phyloP scores from a whole-genome alignment of 2,329 filamentous ascomycete genomes.

The Cordyceps pruinosa region DNA sequence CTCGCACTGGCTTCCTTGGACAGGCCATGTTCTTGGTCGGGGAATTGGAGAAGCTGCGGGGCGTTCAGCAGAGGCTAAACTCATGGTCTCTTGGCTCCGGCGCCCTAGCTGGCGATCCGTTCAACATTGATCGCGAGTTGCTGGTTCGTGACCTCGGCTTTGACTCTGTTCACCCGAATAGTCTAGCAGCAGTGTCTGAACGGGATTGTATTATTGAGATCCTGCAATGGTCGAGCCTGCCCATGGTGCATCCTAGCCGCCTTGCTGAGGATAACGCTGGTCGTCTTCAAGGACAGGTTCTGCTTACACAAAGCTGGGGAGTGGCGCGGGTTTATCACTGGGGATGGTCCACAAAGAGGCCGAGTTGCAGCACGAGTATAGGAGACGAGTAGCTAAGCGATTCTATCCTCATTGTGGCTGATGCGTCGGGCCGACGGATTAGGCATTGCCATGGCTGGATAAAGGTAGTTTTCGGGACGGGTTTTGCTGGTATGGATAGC shows the following conservation, averaged over 20 bases:
- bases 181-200: no score
- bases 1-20: slow-evolving; percentile 67
- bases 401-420: not conserved
- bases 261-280: no score
- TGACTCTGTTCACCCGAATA: no score
- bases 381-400: not conserved
- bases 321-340: not conserved
- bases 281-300: no score
- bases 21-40: slow-evolving; percentile 59
- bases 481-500: no score
- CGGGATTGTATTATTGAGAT: no score
- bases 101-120: slow-evolving; percentile 68
- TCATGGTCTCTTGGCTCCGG: slow-evolving; percentile 58
- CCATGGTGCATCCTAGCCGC: no score
- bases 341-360: slow-evolving; percentile 4
- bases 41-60: slow-evolving; percentile 62
- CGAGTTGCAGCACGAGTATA: not conserved
- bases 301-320: not conserved
- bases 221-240: no score
- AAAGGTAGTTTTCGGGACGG: no score
- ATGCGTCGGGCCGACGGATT: slow-evolving; percentile 5
- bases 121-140: slow-evolving; percentile 63
- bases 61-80: slow-evolving; percentile 62
- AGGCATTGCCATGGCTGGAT: no score
- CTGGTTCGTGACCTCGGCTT: slow-evolving; percentile 41